phyloP scores from a whole-genome alignment of 805 yeast species.

The Sugiyamaella floridensis region DNA sequence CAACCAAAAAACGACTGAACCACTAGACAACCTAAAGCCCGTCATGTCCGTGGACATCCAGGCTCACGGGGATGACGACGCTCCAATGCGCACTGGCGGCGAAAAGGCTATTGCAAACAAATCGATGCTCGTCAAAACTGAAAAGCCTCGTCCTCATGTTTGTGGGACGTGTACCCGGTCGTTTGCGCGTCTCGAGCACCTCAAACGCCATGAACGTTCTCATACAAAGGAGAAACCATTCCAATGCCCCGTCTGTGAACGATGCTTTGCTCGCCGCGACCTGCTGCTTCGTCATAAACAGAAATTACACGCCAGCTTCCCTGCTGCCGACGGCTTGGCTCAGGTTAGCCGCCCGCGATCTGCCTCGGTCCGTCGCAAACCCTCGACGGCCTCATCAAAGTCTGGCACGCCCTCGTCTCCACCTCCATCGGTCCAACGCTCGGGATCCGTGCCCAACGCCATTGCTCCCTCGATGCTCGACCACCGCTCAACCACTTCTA shows the following conservation, averaged over 20 bases:
- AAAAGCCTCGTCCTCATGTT: constrained; percentile 88
- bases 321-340: constrained; percentile 19
- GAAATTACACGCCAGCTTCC: constrained; percentile 57
- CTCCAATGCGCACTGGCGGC: constrained; percentile 25
- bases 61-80: not conserved
- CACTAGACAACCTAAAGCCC: not conserved
- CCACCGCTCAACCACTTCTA: too few species aligned
- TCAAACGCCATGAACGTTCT: constrained; percentile 86
- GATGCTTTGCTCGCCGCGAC: constrained; percentile 84
- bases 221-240: constrained; percentile 96
- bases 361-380: not conserved
- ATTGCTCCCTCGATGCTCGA: not conserved
- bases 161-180: constrained; percentile 90
- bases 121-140: constrained; percentile 76
- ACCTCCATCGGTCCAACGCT: constrained; percentile 2
- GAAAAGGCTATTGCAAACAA: constrained; percentile 86
- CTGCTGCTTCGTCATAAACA: constrained; percentile 82
- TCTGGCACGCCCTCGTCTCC: constrained; percentile 5
- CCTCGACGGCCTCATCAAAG: constrained; percentile 2
- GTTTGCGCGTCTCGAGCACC: constrained; percentile 90
- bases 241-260: constrained; percentile 92
- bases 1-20: too few species aligned
- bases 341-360: constrained; percentile 7
- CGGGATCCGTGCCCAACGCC: constrained; percentile 4
- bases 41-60: not conserved